A percentile compares a stretch with the other conserved stretches of the same genome.
phyloP scores from a whole-genome alignment of 257 asterid species.

The Thymus quinquecostatus region DNA sequence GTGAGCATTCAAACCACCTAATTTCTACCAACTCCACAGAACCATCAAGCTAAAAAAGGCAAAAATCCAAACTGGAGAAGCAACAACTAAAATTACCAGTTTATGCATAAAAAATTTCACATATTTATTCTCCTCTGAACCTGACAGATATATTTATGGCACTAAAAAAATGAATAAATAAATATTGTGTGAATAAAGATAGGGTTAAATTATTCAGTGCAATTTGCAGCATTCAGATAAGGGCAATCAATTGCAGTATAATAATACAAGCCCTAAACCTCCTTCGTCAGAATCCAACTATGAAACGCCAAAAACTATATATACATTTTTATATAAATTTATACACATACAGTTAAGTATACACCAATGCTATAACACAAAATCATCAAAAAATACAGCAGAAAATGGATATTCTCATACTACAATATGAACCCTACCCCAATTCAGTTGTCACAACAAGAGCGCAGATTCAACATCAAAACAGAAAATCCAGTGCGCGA shows the following conservation, averaged over 20 bases:
- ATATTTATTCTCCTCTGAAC: conserved; percentile 1
- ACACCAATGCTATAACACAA: not conserved
- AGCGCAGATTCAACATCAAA: conserved; percentile 7
- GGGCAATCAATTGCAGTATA: not conserved
- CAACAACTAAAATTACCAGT: conserved; percentile 19
- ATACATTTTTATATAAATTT: too few species aligned
- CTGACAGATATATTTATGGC: not conserved
- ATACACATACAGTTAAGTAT: not conserved
- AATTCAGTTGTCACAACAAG: not conserved
- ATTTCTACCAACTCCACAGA: not conserved
- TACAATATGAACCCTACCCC: not conserved
- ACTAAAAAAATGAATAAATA: not conserved
- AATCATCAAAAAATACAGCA: conserved; percentile 4
- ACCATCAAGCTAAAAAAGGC: not conserved
- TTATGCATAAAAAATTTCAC: conserved; percentile 9
- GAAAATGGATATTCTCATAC: not conserved
- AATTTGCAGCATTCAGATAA: not conserved
- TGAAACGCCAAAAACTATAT: not conserved
- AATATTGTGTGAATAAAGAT: not conserved
- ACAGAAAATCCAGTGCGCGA: conserved; percentile 23
- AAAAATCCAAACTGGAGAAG: conserved; percentile 2
- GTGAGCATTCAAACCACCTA: conserved; percentile 1
- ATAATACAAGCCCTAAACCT: not conserved
- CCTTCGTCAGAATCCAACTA: not conserved
- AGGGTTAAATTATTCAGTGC: not conserved